Evolutionary conservation across 352 stramenopile genomes (phyloP).

Genomic region (Sclerospora graminicola): DNA sequence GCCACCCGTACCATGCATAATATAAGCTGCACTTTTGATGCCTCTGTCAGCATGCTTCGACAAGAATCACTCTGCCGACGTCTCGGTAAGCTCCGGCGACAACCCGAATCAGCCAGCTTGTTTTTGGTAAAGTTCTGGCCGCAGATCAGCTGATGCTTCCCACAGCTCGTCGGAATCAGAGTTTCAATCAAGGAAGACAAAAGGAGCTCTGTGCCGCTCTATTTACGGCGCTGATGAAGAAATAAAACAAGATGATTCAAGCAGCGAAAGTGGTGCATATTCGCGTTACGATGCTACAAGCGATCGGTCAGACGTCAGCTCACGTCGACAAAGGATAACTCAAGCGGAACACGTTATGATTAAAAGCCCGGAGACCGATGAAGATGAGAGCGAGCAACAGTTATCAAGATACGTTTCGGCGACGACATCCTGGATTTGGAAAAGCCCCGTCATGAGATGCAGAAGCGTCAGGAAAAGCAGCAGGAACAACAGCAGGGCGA

Average conservation of each 20-base stretch:
- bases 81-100: too few species aligned
- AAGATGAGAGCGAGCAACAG: slow-evolving; percentile 2
- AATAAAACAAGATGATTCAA: slow-evolving; percentile 10
- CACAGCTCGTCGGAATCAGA: too few species aligned
- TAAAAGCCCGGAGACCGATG: too few species aligned
- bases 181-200: background rate
- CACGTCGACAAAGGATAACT: too few species aligned
- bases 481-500: slow-evolving; percentile 8
- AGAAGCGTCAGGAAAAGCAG: slow-evolving; percentile 24
- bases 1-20: slow-evolving; percentile 23
- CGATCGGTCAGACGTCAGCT: too few species aligned
- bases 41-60: too few species aligned
- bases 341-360: too few species aligned
- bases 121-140: too few species aligned
- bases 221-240: slow-evolving; percentile 19
- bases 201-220: background rate
- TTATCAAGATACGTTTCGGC: slow-evolving; percentile 43
- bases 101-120: too few species aligned
- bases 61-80: too few species aligned
- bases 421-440: too few species aligned
- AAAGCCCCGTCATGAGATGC: slow-evolving; percentile 18
- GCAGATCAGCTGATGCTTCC: too few species aligned
- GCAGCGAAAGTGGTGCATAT: slow-evolving; percentile 5
- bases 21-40: background rate
- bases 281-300: slow-evolving; percentile 4